Percentiles rank a stretch among this genome's conserved stretches.
These are phyloP conservation scores for Emergomyces pasteurianus DNA, from an alignment of 2,329 filamentous ascomycete genomes.

Conservation along the genomic window DNA sequence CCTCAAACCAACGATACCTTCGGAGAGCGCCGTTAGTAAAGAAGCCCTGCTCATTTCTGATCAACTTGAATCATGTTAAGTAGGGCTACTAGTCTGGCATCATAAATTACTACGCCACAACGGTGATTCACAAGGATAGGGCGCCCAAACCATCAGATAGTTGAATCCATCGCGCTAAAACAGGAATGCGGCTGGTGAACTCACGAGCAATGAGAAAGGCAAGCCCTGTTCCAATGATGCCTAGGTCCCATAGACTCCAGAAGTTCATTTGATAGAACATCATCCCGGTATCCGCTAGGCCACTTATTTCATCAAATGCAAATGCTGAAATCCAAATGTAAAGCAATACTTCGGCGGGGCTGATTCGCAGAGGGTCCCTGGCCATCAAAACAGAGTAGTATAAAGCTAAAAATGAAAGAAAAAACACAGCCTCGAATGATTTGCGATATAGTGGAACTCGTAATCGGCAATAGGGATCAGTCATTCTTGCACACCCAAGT, in stretches of 20 bases:
- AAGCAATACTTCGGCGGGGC: slow-evolving; percentile 56
- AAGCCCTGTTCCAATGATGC: slow-evolving; percentile 61
- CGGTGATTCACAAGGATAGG: not conserved
- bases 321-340: slow-evolving; percentile 83
- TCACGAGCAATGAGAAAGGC: slow-evolving; percentile 61
- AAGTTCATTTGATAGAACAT: slow-evolving; percentile 77
- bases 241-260: slow-evolving; percentile 63
- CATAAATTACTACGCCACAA: not conserved
- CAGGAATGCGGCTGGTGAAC: slow-evolving; percentile 18
- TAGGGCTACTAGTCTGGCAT: not conserved
- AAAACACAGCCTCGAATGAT: slow-evolving; percentile 72
- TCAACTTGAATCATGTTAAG: not conserved
- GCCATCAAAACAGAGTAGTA: slow-evolving; percentile 82
- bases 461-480: slow-evolving; percentile 63
- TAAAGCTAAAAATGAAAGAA: slow-evolving; percentile 59
- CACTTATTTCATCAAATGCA: slow-evolving; percentile 74
- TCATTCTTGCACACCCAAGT: slow-evolving; percentile 32
- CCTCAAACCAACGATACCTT: slow-evolving; percentile 56
- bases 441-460: slow-evolving; percentile 77
- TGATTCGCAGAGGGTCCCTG: slow-evolving; percentile 54
- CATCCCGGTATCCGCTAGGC: slow-evolving; percentile 74
- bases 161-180: slow-evolving; percentile 9
- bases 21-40: slow-evolving; percentile 1
- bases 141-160: not conserved
- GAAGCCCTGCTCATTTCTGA: not conserved